phyloP scores from a whole-genome alignment of 164 flowering plant species.

The Berberis thunbergii region DNA sequence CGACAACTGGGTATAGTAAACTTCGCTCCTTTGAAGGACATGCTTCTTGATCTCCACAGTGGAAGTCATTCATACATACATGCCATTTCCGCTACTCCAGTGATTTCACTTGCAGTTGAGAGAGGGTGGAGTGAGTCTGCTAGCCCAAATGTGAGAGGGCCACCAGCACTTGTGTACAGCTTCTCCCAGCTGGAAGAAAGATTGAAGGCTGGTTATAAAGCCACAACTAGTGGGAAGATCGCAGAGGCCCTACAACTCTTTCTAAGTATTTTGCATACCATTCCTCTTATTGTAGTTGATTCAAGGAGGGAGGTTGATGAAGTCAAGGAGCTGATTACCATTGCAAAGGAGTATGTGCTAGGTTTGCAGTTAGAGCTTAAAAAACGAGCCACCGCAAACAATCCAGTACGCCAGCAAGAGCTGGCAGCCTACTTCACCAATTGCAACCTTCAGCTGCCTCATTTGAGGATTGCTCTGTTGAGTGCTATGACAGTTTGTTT shows the following conservation, averaged over 20 bases:
- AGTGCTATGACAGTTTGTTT: conserved; percentile 39
- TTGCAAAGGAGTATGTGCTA: conserved; percentile 36
- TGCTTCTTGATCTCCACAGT: conserved; percentile 26
- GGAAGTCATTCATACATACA: conserved; percentile 27
- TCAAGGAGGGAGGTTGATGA: conserved; percentile 44
- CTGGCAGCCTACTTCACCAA: conserved; percentile 48
- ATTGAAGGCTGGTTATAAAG: conserved; percentile 23
- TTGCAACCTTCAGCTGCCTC: conserved; percentile 39
- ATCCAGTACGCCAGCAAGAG: conserved; percentile 41
- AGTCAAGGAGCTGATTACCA: conserved; percentile 35
- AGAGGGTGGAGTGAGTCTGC: conserved; percentile 29
- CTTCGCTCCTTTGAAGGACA: conserved; percentile 25
- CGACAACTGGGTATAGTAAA: conserved; percentile 32
- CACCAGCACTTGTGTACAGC: conserved; percentile 31
- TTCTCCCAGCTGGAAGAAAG: conserved; percentile 27
- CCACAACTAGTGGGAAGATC: conserved; percentile 28
- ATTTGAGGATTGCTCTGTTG: conserved; percentile 32
- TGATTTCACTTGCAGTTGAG: conserved; percentile 25
- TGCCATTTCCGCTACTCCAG: conserved; percentile 25
- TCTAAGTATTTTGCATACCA: conserved; percentile 26
- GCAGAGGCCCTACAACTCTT: conserved; percentile 26
- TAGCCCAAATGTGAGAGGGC: conserved; percentile 30
- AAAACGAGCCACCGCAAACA: conserved; percentile 28
- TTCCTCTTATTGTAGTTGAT: conserved; percentile 43
- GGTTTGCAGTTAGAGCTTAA: conserved; percentile 35